Conservation (phyloP, 371 early-diverging fungal genomes). For the Rhizopus stolonifer region DNA sequence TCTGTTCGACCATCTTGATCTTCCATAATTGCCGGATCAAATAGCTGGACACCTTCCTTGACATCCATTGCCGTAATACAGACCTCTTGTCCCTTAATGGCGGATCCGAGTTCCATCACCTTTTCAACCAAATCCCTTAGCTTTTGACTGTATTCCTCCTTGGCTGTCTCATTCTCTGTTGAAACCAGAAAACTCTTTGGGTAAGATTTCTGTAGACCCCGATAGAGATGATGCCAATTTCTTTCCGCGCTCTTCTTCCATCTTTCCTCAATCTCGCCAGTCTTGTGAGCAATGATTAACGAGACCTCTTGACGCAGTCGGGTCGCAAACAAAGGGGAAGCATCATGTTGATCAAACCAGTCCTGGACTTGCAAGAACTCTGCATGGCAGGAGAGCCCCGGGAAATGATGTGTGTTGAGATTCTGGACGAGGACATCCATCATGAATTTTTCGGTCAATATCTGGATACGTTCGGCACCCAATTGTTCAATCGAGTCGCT, state of each 20-base stretch:
- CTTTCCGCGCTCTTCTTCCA: constrained; percentile 18
- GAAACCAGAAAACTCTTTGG: constrained; percentile 27
- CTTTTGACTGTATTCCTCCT: constrained; percentile 26
- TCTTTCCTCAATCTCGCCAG: constrained; percentile 1
- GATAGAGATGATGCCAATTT: constrained; percentile 40
- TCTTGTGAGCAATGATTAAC: constrained; percentile 15
- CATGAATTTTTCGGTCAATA: constrained; percentile 53
- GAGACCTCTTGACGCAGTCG: constrained; percentile 43
- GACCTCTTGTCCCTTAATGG: constrained; percentile 50
- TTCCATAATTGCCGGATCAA: constrained; percentile 37
- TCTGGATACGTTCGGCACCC: constrained; percentile 18
- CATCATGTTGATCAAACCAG: constrained; percentile 27
- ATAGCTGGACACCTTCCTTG: constrained; percentile 33
- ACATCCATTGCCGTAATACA: constrained; percentile 39
- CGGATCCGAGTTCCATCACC: constrained; percentile 35
- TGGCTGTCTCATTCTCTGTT: constrained; percentile 10
- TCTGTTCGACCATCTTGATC: constrained; percentile 37
- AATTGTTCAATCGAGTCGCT: constrained; percentile 27
- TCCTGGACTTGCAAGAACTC: constrained; percentile 16
- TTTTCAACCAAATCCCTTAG: constrained; percentile 36
- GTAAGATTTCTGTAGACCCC: constrained; percentile 40
- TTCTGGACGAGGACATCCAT: constrained; percentile 51
- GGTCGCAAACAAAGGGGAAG: constrained; percentile 18
- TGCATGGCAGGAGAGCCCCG: constrained; percentile 26
- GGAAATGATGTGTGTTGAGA: constrained; percentile 31